These are phyloP conservation scores for Gonapodya prolifera DNA, from an alignment of 192 early-diverging fungal species.

Conservation along the genomic window DNA sequence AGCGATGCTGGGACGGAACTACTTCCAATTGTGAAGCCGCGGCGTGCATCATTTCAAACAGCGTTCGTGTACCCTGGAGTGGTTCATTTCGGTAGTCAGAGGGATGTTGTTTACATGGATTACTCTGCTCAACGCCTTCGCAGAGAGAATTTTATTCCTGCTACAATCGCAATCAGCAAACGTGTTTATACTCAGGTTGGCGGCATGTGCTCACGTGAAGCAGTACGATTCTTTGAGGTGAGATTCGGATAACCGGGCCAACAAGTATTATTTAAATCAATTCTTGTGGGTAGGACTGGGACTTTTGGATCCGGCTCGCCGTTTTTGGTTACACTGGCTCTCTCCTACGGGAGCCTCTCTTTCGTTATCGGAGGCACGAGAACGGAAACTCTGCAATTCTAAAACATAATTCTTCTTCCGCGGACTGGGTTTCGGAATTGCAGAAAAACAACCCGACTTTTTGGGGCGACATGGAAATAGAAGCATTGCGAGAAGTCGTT, in stretches of 20 bases:
- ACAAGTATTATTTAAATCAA: no score
- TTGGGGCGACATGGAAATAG: constrained; percentile 15
- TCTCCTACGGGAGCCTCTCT: constrained; percentile 14
- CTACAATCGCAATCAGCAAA: constrained; percentile 9
- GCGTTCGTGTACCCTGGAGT: constrained; percentile 14
- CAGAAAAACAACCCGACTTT: constrained; percentile 12
- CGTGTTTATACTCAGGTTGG: constrained; percentile 17
- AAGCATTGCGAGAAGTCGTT: background rate
- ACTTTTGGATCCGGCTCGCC: constrained; percentile 21
- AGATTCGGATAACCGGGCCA: background rate
- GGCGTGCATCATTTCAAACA: constrained; percentile 1
- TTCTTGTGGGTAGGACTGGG: constrained; percentile 11
- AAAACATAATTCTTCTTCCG: background rate
- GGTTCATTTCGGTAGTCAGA: constrained; percentile 9
- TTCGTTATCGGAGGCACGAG: constrained; percentile 19
- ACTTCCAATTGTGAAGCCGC: background rate
- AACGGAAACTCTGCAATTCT: constrained; percentile 5
- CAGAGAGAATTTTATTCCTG: constrained; percentile 14
- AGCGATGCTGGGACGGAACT: constrained; percentile 7
- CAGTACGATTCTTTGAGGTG: constrained; percentile 15
- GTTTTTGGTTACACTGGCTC: constrained; percentile 7
- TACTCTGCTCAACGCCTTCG: constrained; percentile 1
- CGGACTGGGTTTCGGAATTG: constrained; percentile 8
- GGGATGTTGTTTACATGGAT: background rate
- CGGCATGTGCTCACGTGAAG: constrained; percentile 20